phyloP scores from a whole-genome alignment of 2,329 filamentous ascomycete species.

The Tricladium varicosporioides region DNA sequence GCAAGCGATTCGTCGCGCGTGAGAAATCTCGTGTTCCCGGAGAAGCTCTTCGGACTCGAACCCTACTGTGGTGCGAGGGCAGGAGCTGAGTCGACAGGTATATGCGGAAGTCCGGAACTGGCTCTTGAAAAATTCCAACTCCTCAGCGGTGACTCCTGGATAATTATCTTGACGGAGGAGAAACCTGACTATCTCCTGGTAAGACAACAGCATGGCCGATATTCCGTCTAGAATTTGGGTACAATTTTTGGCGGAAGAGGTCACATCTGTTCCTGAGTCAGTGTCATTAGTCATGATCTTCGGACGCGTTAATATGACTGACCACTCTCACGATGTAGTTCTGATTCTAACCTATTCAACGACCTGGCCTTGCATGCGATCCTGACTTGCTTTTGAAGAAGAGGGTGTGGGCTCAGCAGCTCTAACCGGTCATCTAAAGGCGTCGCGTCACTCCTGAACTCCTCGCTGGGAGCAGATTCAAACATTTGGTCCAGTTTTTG shows the following conservation, averaged over 20 bases:
- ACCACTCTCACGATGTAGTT: neutral
- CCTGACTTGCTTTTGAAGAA: neutral
- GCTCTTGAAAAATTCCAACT: conserved; percentile 10
- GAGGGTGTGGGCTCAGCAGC: neutral
- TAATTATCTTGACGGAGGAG: conserved; percentile 3
- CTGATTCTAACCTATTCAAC: neutral
- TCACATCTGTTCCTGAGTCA: neutral
- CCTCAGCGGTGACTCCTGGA: conserved; percentile 7
- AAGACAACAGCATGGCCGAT: neutral
- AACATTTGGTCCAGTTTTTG: neutral
- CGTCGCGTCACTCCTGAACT: neutral
- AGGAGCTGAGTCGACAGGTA: conserved; percentile 7
- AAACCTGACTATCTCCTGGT: neutral
- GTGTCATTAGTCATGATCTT: neutral
- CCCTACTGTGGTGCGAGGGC: conserved; percentile 5
- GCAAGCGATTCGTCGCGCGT: conserved; percentile 4
- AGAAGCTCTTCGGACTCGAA: neutral
- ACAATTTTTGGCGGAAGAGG: neutral
- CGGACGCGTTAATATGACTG: neutral
- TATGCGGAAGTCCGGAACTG: conserved; percentile 9
- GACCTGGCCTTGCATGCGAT: neutral
- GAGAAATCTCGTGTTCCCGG: neutral
- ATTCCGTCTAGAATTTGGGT: neutral
- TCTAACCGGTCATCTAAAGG: neutral
- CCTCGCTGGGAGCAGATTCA: neutral